Evolutionary conservation across 169 alveolate genomes (phyloP), one percentile per base, ranked within the genome.

Genomic region (Plasmodium billcollinsi): DNA sequence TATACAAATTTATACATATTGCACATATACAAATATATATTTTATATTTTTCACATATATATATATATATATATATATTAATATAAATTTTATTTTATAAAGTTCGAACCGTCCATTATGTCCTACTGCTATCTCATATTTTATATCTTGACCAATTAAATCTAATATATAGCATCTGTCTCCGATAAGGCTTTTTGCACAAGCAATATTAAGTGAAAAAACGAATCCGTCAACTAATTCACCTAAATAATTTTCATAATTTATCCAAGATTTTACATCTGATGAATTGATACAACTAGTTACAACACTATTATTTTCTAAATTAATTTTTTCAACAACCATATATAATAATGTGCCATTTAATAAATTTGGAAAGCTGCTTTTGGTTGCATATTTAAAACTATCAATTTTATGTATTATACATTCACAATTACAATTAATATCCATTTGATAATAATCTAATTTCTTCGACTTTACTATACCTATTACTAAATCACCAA

Each of bases 401-500:
- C 95, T 93, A 21, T 92, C 96, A 50, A 92, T 91, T 49, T 93
- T 73, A 39, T 88, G 93, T 62, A 94, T 63, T 43, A 86, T 43
- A 54, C 95, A 94, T 20, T 92, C 95, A 73, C 88, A 92, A 24
- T 88, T 59, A 69, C 94, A 88, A 45, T 90, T 91, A 39, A 94
- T 93, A 59, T 92, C 95, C 61, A 94, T 88, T 33, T 91, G 90
- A 71, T 90, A 94, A 65, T 74, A 92, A 75, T 94, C 96, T 61
- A 69, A 33, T 61, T 92, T 94, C 47, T 94, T 92, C 8, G 93
- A 62, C 39, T 88, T 91, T n/a, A 94, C 89, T 20, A 94, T 89
- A 8, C 95, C 96, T 21, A 94, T 71, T 12, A 94, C 94, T 56
- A 90, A 93, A 72, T 94, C 96, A 9, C 96, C 96, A 29, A 90